Conservation (phyloP, 225 moss, liverwort and hornwort genomes). For the Pseudoscleropodium purum region DNA sequence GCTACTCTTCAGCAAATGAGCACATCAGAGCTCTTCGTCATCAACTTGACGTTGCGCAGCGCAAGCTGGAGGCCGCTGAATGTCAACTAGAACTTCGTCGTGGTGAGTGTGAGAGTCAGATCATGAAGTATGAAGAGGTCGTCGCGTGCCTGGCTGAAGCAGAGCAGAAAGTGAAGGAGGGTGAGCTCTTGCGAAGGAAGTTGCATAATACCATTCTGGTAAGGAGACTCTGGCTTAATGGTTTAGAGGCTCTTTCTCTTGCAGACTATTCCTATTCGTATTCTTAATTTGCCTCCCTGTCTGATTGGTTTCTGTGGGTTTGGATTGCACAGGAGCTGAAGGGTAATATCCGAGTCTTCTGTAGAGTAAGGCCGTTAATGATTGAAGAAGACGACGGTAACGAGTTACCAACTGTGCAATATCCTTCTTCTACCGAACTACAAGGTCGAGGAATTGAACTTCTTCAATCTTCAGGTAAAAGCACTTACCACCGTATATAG, state of each 20-base stretch:
- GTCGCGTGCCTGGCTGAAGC: slow-evolving; percentile 52
- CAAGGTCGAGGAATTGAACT: slow-evolving; percentile 82
- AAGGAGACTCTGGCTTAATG: background rate
- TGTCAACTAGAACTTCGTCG: slow-evolving; percentile 60
- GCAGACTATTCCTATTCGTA: background rate
- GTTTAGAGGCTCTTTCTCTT: background rate
- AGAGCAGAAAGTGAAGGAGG: slow-evolving; percentile 70
- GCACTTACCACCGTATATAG: background rate
- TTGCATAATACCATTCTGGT: slow-evolving; percentile 93
- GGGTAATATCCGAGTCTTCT: slow-evolving; percentile 93
- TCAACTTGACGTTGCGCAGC: slow-evolving; percentile 68
- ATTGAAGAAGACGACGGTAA: slow-evolving; percentile 60
- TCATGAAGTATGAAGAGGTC: slow-evolving; percentile 50
- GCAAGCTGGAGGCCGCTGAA: slow-evolving; percentile 79
- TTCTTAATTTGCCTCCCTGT: no score
- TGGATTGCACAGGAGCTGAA: slow-evolving; percentile 65
- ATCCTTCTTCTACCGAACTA: slow-evolving; percentile 72
- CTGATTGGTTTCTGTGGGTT: background rate
- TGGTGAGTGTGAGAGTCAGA: slow-evolving; percentile 53
- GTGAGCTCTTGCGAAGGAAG: slow-evolving; percentile 77
- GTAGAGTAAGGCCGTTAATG: slow-evolving; percentile 86
- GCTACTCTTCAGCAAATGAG: slow-evolving; percentile 68
- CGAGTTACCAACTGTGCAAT: slow-evolving; percentile 51
- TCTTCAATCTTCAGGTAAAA: slow-evolving; percentile 68
- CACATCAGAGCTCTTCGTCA: slow-evolving; percentile 64